Evolutionary conservation across 176 grass and related monocot genomes (phyloP), one percentile per base, ranked within the genome.

Genomic region (Musa acuminata): DNA sequence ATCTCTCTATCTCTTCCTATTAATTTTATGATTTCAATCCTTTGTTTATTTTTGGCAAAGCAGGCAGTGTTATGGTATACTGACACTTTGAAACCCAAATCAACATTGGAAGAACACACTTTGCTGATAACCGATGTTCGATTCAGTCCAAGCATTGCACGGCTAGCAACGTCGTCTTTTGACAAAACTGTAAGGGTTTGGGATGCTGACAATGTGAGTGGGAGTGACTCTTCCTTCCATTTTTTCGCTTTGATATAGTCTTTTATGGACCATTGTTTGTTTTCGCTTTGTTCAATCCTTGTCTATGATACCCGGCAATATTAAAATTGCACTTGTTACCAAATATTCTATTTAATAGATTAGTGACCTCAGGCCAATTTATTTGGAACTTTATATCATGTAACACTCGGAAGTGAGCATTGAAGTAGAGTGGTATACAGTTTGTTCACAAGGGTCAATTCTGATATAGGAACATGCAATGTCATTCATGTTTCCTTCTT

Each of bases 131-230:
- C 87, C 66, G 94, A 93, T 89, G 94, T 98, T 74, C 85, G 90
- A 76, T 98, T 98, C 88, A 98, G 94, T 78, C 90, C 90, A 85
- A 98, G 86, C 78, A 93, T 93, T 80, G 83, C 90, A 27, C 90
- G 90, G 9, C 88, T 98, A 75, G 94, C 94, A 77, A 98, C 94
- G 51, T 98, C 94, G 51, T 98, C 94, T 59, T 98, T 98, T 49
- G 94, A 98, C 74, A 92, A 92, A 86, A 98, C 90, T 22, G 90
- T 98, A 71, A 85, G 90, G 62, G 94, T 98, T 78, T 98, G 94
- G 94, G 94, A 98, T 83, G 90, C 94, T 64, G 94, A 98, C 72
- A 98, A 93, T 79, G 94, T 98, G 19, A 98, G 80, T 87, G 80
- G 17, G 54, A 53, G 64, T 64, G 8, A 17, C 75, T 82, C 13